phyloP scores from a whole-genome alignment of 352 stramenopile species.

The Globisporangium irregulare region DNA sequence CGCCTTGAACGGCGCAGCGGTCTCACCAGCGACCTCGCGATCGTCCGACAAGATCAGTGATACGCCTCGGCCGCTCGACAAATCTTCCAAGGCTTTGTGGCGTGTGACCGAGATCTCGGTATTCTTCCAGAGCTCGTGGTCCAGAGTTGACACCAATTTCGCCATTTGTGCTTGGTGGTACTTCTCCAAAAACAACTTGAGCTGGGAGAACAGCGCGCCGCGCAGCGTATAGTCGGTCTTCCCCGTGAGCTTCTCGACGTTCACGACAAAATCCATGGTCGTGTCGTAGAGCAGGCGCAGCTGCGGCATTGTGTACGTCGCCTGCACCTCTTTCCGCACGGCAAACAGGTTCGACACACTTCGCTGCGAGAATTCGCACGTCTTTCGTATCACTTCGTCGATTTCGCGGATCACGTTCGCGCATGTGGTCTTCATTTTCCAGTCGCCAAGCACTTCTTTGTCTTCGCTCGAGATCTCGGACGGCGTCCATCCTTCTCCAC shows the following conservation, averaged over 20 bases:
- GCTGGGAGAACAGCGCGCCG: slow-evolving; percentile 91
- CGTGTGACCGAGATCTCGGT: slow-evolving; percentile 88
- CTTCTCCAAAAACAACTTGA: slow-evolving; percentile 95
- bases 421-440: slow-evolving; percentile 74
- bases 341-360: slow-evolving; percentile 86
- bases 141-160: slow-evolving; percentile 91
- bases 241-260: slow-evolving; percentile 88
- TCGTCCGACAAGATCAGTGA: slow-evolving; percentile 71
- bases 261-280: slow-evolving; percentile 91
- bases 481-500: slow-evolving; percentile 33
- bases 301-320: slow-evolving; percentile 89
- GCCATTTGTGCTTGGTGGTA: slow-evolving; percentile 92
- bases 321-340: slow-evolving; percentile 85
- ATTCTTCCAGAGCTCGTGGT: slow-evolving; percentile 95
- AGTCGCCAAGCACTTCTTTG: slow-evolving; percentile 57
- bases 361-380: slow-evolving; percentile 82
- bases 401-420: slow-evolving; percentile 79
- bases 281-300: slow-evolving; percentile 94
- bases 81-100: slow-evolving; percentile 88
- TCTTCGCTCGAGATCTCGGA: slow-evolving; percentile 41
- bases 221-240: slow-evolving; percentile 92
- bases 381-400: slow-evolving; percentile 83
- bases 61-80: slow-evolving; percentile 90
- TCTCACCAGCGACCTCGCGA: slow-evolving; percentile 59
- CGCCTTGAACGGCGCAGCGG: slow-evolving; percentile 64